These are phyloP conservation scores for Phytophthora macrochlamydospora DNA, from an alignment of 352 stramenopile genomes.

Conservation along the genomic window DNA sequence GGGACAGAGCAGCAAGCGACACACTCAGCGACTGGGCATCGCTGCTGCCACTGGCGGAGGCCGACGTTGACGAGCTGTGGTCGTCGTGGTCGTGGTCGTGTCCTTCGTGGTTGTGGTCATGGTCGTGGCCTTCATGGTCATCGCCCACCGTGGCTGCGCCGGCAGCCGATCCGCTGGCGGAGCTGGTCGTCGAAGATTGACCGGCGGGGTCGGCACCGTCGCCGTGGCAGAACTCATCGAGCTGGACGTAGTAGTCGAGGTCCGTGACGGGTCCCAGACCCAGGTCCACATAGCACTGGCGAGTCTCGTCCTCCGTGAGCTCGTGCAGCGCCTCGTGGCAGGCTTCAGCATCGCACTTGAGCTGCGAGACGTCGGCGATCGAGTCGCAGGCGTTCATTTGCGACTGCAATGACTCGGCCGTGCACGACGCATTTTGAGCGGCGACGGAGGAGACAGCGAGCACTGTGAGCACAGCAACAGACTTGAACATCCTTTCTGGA, in stretches of 20 bases:
- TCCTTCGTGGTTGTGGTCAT: constrained; percentile 19
- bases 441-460: constrained; percentile 6
- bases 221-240: constrained; percentile 51
- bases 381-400: constrained; percentile 42
- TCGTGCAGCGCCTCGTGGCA: constrained; percentile 47
- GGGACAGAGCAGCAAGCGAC: constrained; percentile 1
- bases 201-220: constrained; percentile 41
- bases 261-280: constrained; percentile 31
- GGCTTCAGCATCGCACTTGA: constrained; percentile 40
- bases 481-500: constrained; percentile 22
- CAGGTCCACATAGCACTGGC: constrained; percentile 40
- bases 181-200: constrained; percentile 6
- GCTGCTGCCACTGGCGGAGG: constrained; percentile 9
- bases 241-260: constrained; percentile 42
- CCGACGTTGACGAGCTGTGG: constrained; percentile 14
- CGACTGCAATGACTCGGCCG: constrained; percentile 22
- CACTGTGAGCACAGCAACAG: constrained; percentile 10
- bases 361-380: constrained; percentile 40
- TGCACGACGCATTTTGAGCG: constrained; percentile 27
- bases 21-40: constrained; percentile 7
- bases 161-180: constrained; percentile 12
- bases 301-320: constrained; percentile 44
- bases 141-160: constrained; percentile 18
- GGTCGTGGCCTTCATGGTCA: constrained; percentile 3
- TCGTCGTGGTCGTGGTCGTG: constrained; percentile 2